Evolutionary conservation across 225 moss, liverwort and hornwort species (phyloP).

Genomic region (Marchantia polymorpha): DNA sequence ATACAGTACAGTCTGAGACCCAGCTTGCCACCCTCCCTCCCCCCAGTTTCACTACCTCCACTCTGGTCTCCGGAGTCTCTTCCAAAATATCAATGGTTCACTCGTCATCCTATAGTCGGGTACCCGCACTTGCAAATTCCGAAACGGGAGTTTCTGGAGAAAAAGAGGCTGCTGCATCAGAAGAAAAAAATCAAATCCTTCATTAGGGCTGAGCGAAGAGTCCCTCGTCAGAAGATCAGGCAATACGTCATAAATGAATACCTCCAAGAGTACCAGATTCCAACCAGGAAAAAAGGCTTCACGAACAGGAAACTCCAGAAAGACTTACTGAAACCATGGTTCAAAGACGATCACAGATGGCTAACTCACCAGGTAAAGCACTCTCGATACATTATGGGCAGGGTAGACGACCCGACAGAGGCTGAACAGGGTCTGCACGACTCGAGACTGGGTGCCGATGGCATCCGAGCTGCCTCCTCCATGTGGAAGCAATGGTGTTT

Average conservation of each 20-base stretch:
- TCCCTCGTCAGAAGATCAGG: constrained; percentile 29
- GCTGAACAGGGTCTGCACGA: constrained; percentile 28
- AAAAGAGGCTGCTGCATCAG: constrained; percentile 27
- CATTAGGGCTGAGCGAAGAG: constrained; percentile 29
- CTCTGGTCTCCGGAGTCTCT: constrained; percentile 40
- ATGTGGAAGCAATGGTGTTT: constrained; percentile 55
- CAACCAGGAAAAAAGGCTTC: constrained; percentile 43
- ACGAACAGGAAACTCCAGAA: constrained; percentile 37
- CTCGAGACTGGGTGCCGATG: constrained; percentile 25
- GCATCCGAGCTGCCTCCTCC: constrained; percentile 33
- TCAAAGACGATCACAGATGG: constrained; percentile 44
- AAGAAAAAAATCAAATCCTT: constrained; percentile 30
- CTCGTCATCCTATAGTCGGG: constrained; percentile 35
- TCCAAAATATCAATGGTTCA: constrained; percentile 29
- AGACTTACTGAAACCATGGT: constrained; percentile 42
- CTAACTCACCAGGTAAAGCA: constrained; percentile 46
- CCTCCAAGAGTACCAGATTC: constrained; percentile 42
- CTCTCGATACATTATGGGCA: constrained; percentile 34
- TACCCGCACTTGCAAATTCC: constrained; percentile 40
- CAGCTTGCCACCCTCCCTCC: constrained; percentile 21
- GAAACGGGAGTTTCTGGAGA: constrained; percentile 12
- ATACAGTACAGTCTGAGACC: constrained; percentile 36
- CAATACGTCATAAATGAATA: constrained; percentile 37
- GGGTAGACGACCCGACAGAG: constrained; percentile 22
- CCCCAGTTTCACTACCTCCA: constrained; percentile 32